Base-by-base conservation (phyloP, 1,284 basidiomycete species). In the Kalmanozyma brasiliensis region DNA sequence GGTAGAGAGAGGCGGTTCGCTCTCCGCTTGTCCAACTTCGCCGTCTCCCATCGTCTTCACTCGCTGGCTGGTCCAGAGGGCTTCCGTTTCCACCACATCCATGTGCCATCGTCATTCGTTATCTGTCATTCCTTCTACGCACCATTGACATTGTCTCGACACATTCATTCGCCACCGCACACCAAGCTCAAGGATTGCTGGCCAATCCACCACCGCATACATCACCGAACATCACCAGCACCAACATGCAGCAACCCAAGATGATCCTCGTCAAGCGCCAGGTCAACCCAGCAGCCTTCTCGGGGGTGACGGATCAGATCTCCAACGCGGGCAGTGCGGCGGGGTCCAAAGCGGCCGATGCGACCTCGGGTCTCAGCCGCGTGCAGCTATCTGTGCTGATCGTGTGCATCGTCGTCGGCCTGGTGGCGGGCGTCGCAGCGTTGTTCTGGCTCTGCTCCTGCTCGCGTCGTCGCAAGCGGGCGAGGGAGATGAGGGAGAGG, bases 241-340 rank as follows among this genome's bases (percentile, higher is more conserved):
- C 11, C 11, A 40, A 19, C 5, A 56, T 57, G 53, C 52, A 40
- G n/a, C 32, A 32, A 11, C 49, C 32, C 13, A 36, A 33, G 10
- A 65, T 53, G 26, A 11, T 41, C 24, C 16, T 36, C 1, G 23
- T 16, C 14, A 41, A 43, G 14, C 65, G 65, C 3, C 65, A 68
- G 16, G 49, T 69, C 44, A 69, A 64, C 19, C 66, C 66, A 32
- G 61, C 66, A 17, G 66, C 60, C 17, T 64, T 55, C 34, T 64
- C 60, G 3, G 66, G 66, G 22, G 56, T 69, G 7, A 64, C 61
- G 2, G 66, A 69, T 29, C 65, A 68, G 48, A 68, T 69, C 45
- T 63, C 66, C 14, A 45, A 56, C 24, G 22, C 52, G 16, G 66
- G 61, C 29, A 17, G 49, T 1, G 17, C 48, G 6, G 60, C 66